Conservation (phyloP, 768 basidiomycete species). For the Butyriboletus loyo region DNA sequence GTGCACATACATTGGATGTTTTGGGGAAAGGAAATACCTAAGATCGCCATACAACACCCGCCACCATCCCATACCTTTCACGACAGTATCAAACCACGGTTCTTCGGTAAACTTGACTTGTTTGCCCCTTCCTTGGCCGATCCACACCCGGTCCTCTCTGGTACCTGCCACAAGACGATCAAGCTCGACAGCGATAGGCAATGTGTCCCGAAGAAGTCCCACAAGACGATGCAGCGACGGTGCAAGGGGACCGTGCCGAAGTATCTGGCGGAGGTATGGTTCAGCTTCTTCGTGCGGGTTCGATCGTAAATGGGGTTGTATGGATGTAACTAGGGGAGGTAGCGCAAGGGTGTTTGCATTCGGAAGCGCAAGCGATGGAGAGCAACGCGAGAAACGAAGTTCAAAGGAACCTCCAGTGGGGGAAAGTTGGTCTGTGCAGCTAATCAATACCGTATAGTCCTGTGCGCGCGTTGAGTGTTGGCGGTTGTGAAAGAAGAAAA, state of each 20-base stretch:
- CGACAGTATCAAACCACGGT: conserved; percentile 57
- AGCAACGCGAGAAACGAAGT: conserved; percentile 63
- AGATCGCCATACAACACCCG: conserved; percentile 68
- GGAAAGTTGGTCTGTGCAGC: conserved; percentile 73
- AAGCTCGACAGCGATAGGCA: conserved; percentile 73
- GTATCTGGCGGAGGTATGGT: conserved; percentile 65
- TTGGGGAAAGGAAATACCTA: conserved; percentile 37
- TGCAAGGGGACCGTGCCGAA: conserved; percentile 66
- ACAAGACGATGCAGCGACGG: conserved; percentile 66
- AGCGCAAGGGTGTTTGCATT: conserved; percentile 22
- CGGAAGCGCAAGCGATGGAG: conserved; percentile 5
- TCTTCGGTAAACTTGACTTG: conserved; percentile 15
- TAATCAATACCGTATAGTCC: conserved; percentile 78
- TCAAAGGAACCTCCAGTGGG: conserved; percentile 68
- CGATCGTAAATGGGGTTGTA: conserved; percentile 20
- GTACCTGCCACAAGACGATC: conserved; percentile 46
- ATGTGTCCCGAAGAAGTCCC: conserved; percentile 66
- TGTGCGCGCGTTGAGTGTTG: conserved; percentile 21
- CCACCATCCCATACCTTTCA: conserved; percentile 83
- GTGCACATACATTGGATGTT: too few relatives aligned
- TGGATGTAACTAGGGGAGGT: conserved; percentile 32
- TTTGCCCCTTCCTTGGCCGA: conserved; percentile 16
- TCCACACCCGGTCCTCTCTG: conserved; percentile 20
- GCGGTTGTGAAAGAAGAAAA: background rate
- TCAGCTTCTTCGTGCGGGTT: conserved; percentile 83